Evolutionary conservation across 2,329 filamentous ascomycete genomes (phyloP).

Genomic region (Cordyceps fumosorosea): DNA sequence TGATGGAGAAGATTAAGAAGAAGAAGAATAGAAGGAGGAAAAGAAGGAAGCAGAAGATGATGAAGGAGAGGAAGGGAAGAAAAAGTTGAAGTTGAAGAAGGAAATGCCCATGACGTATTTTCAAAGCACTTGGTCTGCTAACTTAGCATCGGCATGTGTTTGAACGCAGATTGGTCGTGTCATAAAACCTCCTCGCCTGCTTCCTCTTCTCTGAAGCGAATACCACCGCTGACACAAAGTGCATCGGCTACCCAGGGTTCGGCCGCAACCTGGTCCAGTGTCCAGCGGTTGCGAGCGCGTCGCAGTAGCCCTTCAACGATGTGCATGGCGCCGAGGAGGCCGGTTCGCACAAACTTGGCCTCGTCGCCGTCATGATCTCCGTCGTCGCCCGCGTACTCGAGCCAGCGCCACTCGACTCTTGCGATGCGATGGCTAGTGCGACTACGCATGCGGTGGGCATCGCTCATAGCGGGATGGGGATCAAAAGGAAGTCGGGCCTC

Average conservation of each 20-base stretch:
- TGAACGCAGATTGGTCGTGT: neutral
- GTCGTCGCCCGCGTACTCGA: constrained; percentile 73
- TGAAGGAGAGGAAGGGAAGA: too few relatives aligned
- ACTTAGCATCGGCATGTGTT: neutral
- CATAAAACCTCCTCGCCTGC: constrained; percentile 46
- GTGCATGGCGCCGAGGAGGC: constrained; percentile 66
- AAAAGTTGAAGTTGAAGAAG: too few relatives aligned
- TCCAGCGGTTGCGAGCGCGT: constrained; percentile 72
- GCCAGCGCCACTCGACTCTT: constrained; percentile 92
- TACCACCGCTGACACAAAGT: constrained; percentile 59
- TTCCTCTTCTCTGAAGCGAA: constrained; percentile 53
- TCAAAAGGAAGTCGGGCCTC: constrained; percentile 94
- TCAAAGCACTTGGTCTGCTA: neutral
- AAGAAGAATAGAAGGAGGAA: too few relatives aligned
- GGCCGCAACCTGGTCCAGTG: constrained; percentile 64
- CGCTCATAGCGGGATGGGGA: constrained; percentile 72
- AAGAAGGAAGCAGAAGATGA: too few relatives aligned
- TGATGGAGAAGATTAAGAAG: neutral
- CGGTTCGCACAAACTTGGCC: constrained; percentile 54
- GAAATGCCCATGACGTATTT: neutral
- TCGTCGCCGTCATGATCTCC: constrained; percentile 73
- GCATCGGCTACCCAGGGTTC: constrained; percentile 71
- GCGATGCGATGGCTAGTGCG: constrained; percentile 91
- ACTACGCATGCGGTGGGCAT: constrained; percentile 68
- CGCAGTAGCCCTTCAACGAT: constrained; percentile 81